Conservation (phyloP, 345 rosid genomes). For the Laguncularia racemosa region DNA sequence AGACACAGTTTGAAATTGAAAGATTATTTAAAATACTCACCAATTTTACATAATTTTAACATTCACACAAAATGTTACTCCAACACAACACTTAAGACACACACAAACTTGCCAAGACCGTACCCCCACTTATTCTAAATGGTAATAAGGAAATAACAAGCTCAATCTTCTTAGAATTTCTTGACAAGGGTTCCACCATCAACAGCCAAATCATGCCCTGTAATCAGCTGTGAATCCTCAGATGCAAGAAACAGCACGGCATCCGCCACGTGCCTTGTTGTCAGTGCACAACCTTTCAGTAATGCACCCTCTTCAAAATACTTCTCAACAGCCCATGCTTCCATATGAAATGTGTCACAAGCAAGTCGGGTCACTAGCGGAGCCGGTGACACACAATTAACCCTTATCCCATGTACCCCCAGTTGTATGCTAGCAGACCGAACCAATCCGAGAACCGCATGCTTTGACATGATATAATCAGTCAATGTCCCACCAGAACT, state of each 20-base stretch:
- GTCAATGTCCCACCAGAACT: background rate
- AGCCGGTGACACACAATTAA: constrained; percentile 24
- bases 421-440: constrained; percentile 23
- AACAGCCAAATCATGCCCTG: constrained; percentile 11
- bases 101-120: no score
- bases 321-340: constrained; percentile 5
- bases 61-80: no score
- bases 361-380: constrained; percentile 14
- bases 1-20: no score
- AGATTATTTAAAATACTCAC: no score
- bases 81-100: no score
- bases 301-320: background rate
- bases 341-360: background rate
- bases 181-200: constrained; percentile 11
- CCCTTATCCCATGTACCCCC: constrained; percentile 18
- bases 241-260: constrained; percentile 21
- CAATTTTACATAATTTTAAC: no score
- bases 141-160: no score
- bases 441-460: constrained; percentile 22
- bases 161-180: no score
- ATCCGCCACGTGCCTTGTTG: constrained; percentile 16
- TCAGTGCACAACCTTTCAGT: constrained; percentile 13
- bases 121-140: no score
- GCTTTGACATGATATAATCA: constrained; percentile 25
- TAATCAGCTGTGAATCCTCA: constrained; percentile 14